Evolutionary conservation across 2,329 filamentous ascomycete species (phyloP).

Genomic region (Penicillium italicum): DNA sequence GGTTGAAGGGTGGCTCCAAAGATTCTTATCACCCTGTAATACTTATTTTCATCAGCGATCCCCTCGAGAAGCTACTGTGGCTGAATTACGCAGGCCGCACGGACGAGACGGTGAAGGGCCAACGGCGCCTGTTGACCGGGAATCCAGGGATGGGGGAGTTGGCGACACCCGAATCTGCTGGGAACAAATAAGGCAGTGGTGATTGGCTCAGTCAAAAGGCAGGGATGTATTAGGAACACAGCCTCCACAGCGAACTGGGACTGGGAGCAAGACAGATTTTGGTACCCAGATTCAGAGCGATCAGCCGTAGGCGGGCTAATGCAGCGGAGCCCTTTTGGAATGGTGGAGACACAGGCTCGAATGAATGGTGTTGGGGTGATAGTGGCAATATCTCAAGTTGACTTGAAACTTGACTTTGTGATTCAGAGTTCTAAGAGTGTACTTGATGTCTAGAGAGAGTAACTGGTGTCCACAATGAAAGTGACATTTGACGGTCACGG

Average conservation of each 20-base stretch:
- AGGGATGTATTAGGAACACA: slow-evolving; percentile 16
- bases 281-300: slow-evolving; percentile 27
- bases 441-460: background rate
- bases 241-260: slow-evolving; percentile 13
- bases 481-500: background rate
- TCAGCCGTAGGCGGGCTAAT: slow-evolving; percentile 30
- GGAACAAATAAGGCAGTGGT: slow-evolving; percentile 5
- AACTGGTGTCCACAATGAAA: background rate
- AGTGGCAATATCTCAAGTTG: background rate
- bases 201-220: slow-evolving; percentile 20
- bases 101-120: slow-evolving; percentile 15
- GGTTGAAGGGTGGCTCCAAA: background rate
- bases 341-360: slow-evolving; percentile 20
- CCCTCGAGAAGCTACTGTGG: slow-evolving; percentile 8
- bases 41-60: slow-evolving; percentile 5
- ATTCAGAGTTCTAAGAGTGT: background rate
- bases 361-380: slow-evolving; percentile 8
- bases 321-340: slow-evolving; percentile 26
- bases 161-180: background rate
- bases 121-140: slow-evolving; percentile 4
- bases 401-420: slow-evolving; percentile 1
- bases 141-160: slow-evolving; percentile 21
- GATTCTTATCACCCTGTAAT: slow-evolving; percentile 16
- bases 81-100: slow-evolving; percentile 23
- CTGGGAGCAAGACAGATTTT: slow-evolving; percentile 22